These are phyloP conservation scores for Fusarium bulbicola DNA, from an alignment of 2,329 filamentous ascomycete genomes.

Conservation along the genomic window DNA sequence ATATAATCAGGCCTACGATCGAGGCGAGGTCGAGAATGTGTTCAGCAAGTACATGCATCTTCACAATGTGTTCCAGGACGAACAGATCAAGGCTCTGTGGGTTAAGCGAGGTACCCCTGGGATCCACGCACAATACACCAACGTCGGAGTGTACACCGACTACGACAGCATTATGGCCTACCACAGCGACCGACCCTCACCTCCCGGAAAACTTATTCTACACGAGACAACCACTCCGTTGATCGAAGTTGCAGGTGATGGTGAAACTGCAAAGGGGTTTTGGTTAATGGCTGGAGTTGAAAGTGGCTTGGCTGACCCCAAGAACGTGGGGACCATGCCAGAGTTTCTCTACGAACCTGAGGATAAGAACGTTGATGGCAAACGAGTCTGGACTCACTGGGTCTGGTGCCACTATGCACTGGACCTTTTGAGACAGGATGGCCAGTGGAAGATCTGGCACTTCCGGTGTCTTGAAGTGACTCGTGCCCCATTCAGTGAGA, in stretches of 20 bases:
- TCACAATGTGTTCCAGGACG: background rate
- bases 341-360: background rate
- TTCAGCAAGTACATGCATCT: background rate
- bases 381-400: background rate
- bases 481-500: background rate
- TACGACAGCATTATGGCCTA: background rate
- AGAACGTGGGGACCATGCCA: background rate
- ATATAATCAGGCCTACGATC: accelerated
- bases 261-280: background rate
- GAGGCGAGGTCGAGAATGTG: background rate
- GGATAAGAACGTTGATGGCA: background rate
- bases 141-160: background rate
- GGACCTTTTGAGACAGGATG: background rate
- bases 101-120: background rate
- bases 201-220: background rate
- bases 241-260: background rate
- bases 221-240: background rate
- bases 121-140: background rate
- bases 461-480: background rate
- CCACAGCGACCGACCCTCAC: background rate
- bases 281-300: background rate
- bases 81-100: background rate
- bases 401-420: background rate
- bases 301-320: background rate
- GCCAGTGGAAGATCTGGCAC: background rate